Percentiles rank a stretch among this genome's conserved stretches.
Evolutionary conservation across 768 basidiomycete species (phyloP).

Genomic region (Rhodosporidiobolus sp.): DNA sequence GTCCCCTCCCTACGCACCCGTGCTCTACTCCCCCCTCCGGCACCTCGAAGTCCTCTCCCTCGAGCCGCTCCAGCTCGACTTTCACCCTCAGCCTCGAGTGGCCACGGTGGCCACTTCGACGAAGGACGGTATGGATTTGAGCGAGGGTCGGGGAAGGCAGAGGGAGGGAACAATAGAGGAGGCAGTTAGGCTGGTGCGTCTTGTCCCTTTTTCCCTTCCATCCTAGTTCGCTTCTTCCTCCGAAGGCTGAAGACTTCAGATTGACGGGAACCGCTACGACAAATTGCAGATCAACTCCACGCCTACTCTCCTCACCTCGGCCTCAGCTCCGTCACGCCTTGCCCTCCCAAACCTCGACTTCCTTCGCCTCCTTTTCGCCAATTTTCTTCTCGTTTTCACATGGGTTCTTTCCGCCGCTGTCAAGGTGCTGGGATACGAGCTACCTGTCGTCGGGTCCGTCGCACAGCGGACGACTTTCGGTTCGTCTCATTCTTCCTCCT

Average conservation of each 20-base stretch:
- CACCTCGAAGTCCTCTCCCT: constrained; percentile 60
- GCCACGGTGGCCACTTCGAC: neutral
- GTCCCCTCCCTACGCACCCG: too few species aligned
- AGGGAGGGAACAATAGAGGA: neutral
- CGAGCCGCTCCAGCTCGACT: constrained; percentile 49
- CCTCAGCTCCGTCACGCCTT: neutral
- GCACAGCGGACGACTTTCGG: neutral
- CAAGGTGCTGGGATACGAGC: neutral
- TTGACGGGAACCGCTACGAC: neutral
- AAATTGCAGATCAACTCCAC: constrained; percentile 1
- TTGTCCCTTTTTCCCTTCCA: neutral
- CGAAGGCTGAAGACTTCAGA: too few species aligned
- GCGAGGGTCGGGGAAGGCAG: too few species aligned
- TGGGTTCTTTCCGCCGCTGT: neutral
- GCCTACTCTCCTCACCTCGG: neutral
- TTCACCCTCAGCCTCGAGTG: neutral
- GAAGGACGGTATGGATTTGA: neutral
- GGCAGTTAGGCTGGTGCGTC: neutral
- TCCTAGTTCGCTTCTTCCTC: neutral
- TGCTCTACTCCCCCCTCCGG: constrained; percentile 60
- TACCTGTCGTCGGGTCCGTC: neutral
- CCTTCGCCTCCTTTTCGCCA: neutral
- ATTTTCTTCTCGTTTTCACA: neutral
- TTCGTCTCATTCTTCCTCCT: neutral
- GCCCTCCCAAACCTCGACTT: neutral